Conservation (phyloP, 139 green algal genomes). For the Microglena sp. region DNA sequence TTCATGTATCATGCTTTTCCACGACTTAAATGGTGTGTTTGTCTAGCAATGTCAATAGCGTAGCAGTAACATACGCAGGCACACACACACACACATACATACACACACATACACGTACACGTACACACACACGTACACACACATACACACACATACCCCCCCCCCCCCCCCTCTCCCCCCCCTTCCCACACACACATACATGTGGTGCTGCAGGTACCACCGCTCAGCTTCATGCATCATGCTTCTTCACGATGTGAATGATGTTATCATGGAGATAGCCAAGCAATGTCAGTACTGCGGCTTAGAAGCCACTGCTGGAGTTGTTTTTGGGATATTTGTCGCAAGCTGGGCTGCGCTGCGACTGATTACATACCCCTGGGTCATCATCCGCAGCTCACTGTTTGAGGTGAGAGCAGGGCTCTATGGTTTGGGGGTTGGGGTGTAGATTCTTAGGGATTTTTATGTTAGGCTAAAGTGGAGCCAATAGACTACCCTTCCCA, state of each 20-base stretch:
- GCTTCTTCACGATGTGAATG: conserved; percentile 63
- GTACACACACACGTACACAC: background rate
- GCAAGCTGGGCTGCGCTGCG: conserved; percentile 44
- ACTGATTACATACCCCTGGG: conserved; percentile 43
- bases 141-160: no score
- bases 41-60: conserved; percentile 64
- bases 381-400: no score
- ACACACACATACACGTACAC: no score
- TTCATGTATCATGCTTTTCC: conserved; percentile 62
- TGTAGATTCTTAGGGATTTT: no score
- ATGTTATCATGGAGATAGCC: conserved; percentile 67
- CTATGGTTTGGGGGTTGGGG: no score
- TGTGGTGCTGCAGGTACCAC: conserved; percentile 38
- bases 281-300: conserved; percentile 60
- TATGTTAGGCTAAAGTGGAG: no score
- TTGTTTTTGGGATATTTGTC: conserved; percentile 47
- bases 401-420: no score
- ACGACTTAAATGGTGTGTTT: conserved; percentile 64
- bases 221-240: conserved; percentile 62
- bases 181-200: no score
- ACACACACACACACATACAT: no score
- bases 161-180: no score
- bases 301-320: conserved; percentile 19
- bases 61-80: no score
- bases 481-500: no score